Conservation (phyloP, 768 basidiomycete genomes). For the Piloderma croceum region DNA sequence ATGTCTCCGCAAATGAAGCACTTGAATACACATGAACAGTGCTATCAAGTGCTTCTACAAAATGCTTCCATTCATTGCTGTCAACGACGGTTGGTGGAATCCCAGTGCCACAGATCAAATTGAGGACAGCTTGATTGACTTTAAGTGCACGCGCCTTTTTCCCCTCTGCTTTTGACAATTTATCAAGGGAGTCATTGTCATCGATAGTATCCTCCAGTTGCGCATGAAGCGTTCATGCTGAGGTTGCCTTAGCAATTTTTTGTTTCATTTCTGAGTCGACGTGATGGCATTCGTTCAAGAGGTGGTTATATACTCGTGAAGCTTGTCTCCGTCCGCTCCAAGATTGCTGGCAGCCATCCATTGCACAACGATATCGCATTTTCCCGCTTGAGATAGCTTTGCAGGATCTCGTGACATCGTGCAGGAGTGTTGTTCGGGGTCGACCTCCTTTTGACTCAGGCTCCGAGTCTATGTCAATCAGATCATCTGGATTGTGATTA, state of each 20-base stretch:
- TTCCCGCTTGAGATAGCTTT: background rate
- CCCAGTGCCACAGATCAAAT: constrained; percentile 9
- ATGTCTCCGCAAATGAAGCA: constrained; percentile 6
- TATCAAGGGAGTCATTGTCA: background rate
- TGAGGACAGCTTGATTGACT: constrained; percentile 3
- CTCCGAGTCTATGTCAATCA: background rate
- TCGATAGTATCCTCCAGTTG: background rate
- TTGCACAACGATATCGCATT: constrained; percentile 3
- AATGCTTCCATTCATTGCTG: constrained; percentile 1
- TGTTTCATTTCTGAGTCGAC: no score
- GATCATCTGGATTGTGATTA: background rate
- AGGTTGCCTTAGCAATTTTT: no score
- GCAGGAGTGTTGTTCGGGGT: background rate
- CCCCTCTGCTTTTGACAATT: background rate
- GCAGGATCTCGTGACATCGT: background rate
- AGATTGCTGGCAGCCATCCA: constrained; percentile 8
- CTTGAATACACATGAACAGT: constrained; percentile 2
- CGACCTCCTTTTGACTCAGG: background rate
- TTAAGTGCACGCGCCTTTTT: background rate
- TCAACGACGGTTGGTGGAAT: constrained; percentile 7
- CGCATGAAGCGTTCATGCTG: background rate
- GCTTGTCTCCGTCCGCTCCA: background rate
- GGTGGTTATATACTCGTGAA: background rate
- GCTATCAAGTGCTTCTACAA: constrained; percentile 4
- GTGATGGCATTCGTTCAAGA: background rate